Evolutionary conservation across 2,329 filamentous ascomycete genomes (phyloP), one percentile per base, ranked within the genome.

Genomic region (Ophiostoma tasmaniense): DNA sequence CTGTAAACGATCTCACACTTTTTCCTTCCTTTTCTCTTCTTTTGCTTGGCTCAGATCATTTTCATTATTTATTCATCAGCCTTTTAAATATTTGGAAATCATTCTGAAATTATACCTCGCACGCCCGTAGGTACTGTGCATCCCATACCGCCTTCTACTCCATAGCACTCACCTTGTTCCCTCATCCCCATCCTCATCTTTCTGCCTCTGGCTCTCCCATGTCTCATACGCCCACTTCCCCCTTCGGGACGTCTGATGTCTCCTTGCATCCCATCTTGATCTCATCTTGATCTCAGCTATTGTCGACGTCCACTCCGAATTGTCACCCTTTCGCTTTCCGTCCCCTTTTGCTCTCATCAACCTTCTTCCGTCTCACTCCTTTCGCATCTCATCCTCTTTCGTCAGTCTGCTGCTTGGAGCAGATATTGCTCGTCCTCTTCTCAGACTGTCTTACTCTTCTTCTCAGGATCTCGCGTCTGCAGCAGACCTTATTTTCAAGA

Each of bases 241-340:
- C 61, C 20, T 64, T 64, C 30, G 61, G 61, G 33, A 37, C 61
- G 33, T 64, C 33, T 39, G 61, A 64, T 64, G 20, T 64, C 61
- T 20, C 61, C 61, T 64, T 64, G 61, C 61, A 64, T 64, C 7
- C 10, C 28, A 62, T 33, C 28, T 62, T 33, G 59, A 33, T 55
- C 50, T 45, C 50, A 55, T 61, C 55, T 61, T 30, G 25, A 33
- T 61, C 55, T 61, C 55, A 61, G 55, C 55, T 61, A 28, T 55
- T 55, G n/a, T 22, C 50, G 50, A 11, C 50, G 50, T 55, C 50
- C 22, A 11, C 11, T 14, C 7, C 50, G 50, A 11, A 7, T 45
- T 8, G 42, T 45, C 14, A 20, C 42, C 42, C 37, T 39, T 42
- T n/a, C n/a, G n/a, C n/a, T 14, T 42, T 42, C 39, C 39, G 17